These are phyloP conservation scores for Immersiporthe knoxdaviesiana DNA, from an alignment of 2,329 filamentous ascomycete species.

Conservation along the genomic window DNA sequence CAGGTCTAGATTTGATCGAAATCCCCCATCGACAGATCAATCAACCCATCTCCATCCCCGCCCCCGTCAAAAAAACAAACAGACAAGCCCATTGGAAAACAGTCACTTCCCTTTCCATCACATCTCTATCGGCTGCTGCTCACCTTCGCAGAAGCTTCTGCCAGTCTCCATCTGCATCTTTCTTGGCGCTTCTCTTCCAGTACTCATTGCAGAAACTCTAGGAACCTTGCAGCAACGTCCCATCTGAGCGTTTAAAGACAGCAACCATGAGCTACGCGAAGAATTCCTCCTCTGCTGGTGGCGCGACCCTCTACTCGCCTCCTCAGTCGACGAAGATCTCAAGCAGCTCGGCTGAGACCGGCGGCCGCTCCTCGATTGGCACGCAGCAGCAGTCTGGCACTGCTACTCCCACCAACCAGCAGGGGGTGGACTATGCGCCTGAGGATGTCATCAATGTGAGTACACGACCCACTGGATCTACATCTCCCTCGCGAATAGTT, in stretches of 20 bases:
- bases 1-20: not conserved
- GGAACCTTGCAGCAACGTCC: not conserved
- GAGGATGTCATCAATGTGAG: slow-evolving; percentile 19
- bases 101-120: slow-evolving; percentile 4
- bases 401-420: slow-evolving; percentile 1
- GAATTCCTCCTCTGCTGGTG: slow-evolving; percentile 4
- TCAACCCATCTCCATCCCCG: not conserved
- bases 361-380: slow-evolving; percentile 15
- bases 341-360: slow-evolving; percentile 9
- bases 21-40: not conserved
- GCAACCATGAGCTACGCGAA: slow-evolving; percentile 19
- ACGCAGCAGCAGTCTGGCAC: not conserved
- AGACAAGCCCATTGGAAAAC: not conserved
- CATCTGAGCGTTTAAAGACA: not conserved
- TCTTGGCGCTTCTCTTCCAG: not conserved
- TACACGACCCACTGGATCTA: not conserved
- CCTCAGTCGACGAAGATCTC: slow-evolving; percentile 6
- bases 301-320: slow-evolving; percentile 12
- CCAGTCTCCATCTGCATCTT: not conserved
- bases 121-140: not conserved
- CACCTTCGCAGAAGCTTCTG: not conserved
- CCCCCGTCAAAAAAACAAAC: not conserved
- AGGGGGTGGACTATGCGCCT: not conserved
- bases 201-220: not conserved
- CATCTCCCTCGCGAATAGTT: no score